phyloP scores from a whole-genome alignment of 805 yeast genomes.

The Starmera quercuum region DNA sequence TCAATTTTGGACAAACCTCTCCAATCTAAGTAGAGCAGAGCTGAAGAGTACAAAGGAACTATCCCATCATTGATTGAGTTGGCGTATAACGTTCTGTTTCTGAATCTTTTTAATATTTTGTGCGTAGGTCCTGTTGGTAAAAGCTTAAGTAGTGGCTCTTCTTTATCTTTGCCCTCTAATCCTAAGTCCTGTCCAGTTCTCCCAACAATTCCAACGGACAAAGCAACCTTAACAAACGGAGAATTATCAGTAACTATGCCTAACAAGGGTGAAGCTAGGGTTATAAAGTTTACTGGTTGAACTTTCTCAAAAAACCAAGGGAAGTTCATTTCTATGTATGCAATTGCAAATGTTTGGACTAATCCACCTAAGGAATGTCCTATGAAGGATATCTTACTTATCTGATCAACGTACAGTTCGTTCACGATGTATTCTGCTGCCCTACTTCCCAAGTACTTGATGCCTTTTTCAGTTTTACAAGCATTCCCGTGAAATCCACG shows the following conservation, averaged over 20 bases:
- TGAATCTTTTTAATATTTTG: constrained; percentile 44
- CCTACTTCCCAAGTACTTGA: constrained; percentile 63
- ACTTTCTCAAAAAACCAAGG: constrained; percentile 60
- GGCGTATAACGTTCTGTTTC: constrained; percentile 65
- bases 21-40: constrained; percentile 59
- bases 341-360: constrained; percentile 70
- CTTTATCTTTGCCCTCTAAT: constrained; percentile 35
- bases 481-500: constrained; percentile 65
- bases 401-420: constrained; percentile 36
- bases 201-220: constrained; percentile 71
- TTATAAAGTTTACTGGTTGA: constrained; percentile 59
- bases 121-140: constrained; percentile 68
- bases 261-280: constrained; percentile 67
- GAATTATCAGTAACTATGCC: constrained; percentile 80
- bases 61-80: constrained; percentile 76
- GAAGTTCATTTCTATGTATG: constrained; percentile 58
- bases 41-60: constrained; percentile 70
- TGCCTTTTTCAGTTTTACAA: constrained; percentile 74
- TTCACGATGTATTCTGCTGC: constrained; percentile 58
- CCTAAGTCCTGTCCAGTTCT: constrained; percentile 77
- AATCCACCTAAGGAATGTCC: constrained; percentile 80
- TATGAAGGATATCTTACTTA: constrained; percentile 56
- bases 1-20: constrained; percentile 12
- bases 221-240: constrained; percentile 57
- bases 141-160: constrained; percentile 47